Conservation (phyloP, 257 asterid species). For the Rhazya stricta region DNA sequence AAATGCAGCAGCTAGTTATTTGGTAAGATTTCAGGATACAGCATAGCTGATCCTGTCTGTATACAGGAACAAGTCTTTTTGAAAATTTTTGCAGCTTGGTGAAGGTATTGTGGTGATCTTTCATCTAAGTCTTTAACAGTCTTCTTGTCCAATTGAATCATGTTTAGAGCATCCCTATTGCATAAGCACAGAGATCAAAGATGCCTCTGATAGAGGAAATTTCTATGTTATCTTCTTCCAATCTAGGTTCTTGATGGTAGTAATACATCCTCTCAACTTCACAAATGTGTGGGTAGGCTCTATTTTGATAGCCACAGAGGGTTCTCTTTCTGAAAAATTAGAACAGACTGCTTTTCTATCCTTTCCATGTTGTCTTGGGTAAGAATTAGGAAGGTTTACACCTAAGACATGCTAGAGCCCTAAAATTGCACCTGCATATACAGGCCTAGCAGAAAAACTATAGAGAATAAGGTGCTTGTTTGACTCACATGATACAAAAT, state of each 20-base stretch:
- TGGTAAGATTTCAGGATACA: neutral
- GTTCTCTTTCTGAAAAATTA: neutral
- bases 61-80: neutral
- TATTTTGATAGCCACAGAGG: neutral
- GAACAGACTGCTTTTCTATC: neutral
- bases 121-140: neutral
- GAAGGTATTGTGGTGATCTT: neutral
- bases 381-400: neutral
- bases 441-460: neutral
- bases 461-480: slow-evolving; percentile 4
- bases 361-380: neutral
- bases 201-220: neutral
- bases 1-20: neutral
- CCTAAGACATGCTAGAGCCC: neutral
- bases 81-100: neutral
- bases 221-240: neutral
- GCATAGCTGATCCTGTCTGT: neutral
- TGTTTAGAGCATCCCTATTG: neutral
- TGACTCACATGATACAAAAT: neutral
- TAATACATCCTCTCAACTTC: neutral
- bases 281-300: neutral
- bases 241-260: neutral
- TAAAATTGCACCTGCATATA: neutral
- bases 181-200: neutral
- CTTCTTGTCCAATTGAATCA: neutral